A percentile compares a stretch with the other conserved stretches of the same genome.
These are phyloP conservation scores for Helichrysum umbraculigerum DNA, from an alignment of 129 eudicot genomes.

Conservation along the genomic window DNA sequence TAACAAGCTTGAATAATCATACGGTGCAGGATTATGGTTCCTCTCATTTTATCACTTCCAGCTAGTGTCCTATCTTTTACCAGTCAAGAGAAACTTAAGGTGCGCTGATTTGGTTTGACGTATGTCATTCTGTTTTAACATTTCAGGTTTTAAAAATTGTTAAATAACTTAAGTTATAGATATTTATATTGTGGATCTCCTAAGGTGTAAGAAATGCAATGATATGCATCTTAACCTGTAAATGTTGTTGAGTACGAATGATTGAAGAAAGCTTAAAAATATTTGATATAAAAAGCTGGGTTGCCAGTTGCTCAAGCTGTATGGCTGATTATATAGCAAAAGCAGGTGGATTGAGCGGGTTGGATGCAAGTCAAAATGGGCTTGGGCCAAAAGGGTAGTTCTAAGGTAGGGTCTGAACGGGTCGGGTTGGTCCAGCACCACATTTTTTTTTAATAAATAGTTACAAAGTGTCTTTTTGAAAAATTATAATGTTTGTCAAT, in stretches of 20 bases:
- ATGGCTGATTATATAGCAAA: neutral
- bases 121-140: neutral
- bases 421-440: neutral
- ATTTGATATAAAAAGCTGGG: neutral
- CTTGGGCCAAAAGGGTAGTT: neutral
- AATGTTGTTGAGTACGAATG: neutral
- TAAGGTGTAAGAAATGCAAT: neutral
- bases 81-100: constrained; percentile 73
- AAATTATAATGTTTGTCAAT: too few species aligned
- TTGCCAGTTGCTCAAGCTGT: neutral
- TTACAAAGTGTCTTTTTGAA: too few species aligned
- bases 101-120: constrained; percentile 20
- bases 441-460: too few species aligned
- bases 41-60: constrained; percentile 82
- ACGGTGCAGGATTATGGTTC: constrained; percentile 68
- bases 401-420: neutral
- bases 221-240: neutral
- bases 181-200: neutral
- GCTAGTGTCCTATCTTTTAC: constrained; percentile 78
- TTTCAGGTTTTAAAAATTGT: neutral
- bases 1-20: neutral
- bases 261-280: too few species aligned
- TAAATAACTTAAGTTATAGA: neutral
- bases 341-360: neutral
- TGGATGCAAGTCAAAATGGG: neutral